Evolutionary conservation across 2,329 filamentous ascomycete species (phyloP).

Genomic region (Calonectria hongkongensis): DNA sequence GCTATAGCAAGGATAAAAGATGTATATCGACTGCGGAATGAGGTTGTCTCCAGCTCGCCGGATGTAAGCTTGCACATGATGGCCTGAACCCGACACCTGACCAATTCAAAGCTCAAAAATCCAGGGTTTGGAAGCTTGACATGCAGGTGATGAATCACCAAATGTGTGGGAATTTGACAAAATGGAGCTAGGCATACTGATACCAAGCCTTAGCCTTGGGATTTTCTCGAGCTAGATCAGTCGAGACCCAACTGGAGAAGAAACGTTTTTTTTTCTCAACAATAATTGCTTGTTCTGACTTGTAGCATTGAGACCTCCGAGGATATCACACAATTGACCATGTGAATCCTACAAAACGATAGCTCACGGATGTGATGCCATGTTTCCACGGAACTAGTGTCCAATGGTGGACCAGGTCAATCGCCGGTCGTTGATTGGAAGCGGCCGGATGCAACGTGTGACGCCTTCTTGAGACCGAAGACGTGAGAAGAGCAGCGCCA

Average conservation of each 20-base stretch:
- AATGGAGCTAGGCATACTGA: background rate
- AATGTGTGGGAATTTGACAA: background rate
- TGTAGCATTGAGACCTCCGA: background rate
- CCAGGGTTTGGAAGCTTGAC: background rate
- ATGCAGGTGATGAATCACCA: slow-evolving; percentile 14
- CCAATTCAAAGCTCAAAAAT: background rate
- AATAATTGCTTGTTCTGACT: slow-evolving; percentile 24
- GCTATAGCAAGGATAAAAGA: slow-evolving; percentile 1
- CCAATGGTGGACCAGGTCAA: background rate
- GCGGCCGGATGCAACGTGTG: slow-evolving; percentile 4
- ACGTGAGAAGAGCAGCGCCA: background rate
- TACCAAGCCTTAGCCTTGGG: background rate
- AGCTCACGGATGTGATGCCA: background rate
- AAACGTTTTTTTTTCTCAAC: slow-evolving; percentile 16
- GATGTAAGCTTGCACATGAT: background rate
- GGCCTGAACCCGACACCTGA: background rate
- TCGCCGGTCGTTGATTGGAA: background rate
- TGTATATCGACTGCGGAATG: background rate
- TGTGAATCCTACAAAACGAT: slow-evolving; percentile 11
- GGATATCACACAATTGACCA: slow-evolving; percentile 2
- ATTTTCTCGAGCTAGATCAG: background rate
- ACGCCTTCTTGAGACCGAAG: background rate
- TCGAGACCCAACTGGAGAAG: slow-evolving; percentile 2
- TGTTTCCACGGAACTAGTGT: slow-evolving; percentile 3
- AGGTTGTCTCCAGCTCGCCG: background rate